Conservation (phyloP, 176 grass and related monocot genomes). For the Alopecurus myosuroides region DNA sequence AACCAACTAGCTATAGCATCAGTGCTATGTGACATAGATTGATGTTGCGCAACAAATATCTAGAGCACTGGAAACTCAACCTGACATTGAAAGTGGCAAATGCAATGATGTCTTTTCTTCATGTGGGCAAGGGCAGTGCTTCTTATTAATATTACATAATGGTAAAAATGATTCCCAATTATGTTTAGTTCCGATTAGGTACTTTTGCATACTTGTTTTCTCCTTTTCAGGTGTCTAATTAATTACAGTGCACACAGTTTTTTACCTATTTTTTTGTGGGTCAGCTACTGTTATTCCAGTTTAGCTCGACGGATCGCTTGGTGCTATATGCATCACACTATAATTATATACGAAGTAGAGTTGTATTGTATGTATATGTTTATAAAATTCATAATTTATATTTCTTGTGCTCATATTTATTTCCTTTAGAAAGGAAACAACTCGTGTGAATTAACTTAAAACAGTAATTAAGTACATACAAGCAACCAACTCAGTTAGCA, state of each 20-base stretch:
- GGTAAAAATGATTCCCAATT: not conserved
- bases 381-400: too few species aligned
- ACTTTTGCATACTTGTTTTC: not conserved
- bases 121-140: not conserved
- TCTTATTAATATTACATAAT: too few species aligned
- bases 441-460: too few species aligned
- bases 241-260: not conserved
- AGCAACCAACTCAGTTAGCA: too few species aligned
- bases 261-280: not conserved
- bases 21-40: not conserved
- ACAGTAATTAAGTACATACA: too few species aligned
- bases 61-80: not conserved
- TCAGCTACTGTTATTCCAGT: not conserved
- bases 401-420: too few species aligned
- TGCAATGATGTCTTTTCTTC: not conserved
- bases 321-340: not conserved
- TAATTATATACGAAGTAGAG: too few species aligned
- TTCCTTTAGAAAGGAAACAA: too few species aligned
- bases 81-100: not conserved
- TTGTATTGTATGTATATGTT: too few species aligned
- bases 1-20: not conserved
- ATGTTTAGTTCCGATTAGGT: not conserved
- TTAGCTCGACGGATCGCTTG: not conserved
- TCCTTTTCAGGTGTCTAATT: not conserved
- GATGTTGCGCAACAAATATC: not conserved